These are phyloP conservation scores for Dryas octopetala DNA, from an alignment of 306 rosid species.

Conservation along the genomic window DNA sequence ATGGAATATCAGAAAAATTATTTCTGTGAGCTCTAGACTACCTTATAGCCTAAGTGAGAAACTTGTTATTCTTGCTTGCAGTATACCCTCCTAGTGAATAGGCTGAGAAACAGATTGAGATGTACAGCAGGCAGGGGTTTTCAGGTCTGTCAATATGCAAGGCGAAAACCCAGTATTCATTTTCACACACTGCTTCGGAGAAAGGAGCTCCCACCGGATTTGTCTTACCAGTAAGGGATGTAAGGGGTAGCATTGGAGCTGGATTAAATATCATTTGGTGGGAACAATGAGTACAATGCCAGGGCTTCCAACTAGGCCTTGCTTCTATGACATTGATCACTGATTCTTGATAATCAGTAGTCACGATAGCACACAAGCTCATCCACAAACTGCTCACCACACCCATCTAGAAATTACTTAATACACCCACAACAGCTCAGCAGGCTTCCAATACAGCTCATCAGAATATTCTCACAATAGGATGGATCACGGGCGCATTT, in stretches of 20 bases:
- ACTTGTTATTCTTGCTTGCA: neutral
- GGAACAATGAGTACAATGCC: conserved; percentile 96
- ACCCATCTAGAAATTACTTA: no score
- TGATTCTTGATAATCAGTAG: conserved; percentile 17
- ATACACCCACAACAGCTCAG: no score
- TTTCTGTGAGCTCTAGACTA: no score
- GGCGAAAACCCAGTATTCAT: conserved; percentile 96
- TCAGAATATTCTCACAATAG: no score
- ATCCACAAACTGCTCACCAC: no score
- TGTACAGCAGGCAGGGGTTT: conserved; percentile 96
- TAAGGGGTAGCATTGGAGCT: conserved; percentile 94
- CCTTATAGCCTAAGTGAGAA: no score
- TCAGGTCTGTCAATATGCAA: conserved; percentile 86
- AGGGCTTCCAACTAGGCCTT: conserved; percentile 85
- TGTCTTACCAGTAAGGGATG: conserved; percentile 81
- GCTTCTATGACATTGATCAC: conserved; percentile 71
- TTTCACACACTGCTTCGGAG: conserved; percentile 71
- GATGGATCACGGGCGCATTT: no score
- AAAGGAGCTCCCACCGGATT: conserved; percentile 94
- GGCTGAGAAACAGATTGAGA: conserved; percentile 93
- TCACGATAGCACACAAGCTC: no score
- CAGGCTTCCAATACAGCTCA: no score
- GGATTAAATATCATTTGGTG: conserved; percentile 71
- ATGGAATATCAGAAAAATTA: no score
- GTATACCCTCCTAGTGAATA: conserved; percentile 16